Conservation (phyloP, 768 basidiomycete species). For the Scleroderma citrinum region DNA sequence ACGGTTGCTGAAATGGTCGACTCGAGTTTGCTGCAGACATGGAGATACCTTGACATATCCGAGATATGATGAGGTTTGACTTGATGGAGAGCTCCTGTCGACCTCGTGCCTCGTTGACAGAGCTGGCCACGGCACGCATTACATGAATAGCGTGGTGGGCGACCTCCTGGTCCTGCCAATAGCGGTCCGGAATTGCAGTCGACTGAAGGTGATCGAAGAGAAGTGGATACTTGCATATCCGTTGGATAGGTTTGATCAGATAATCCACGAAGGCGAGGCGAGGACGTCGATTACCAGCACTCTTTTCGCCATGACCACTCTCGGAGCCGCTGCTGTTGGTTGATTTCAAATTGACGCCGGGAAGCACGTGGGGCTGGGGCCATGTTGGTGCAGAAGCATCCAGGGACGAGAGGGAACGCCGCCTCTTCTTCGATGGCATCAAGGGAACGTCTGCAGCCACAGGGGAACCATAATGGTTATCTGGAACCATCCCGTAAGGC, state of each 20-base stretch:
- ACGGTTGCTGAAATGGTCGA: slow-evolving; percentile 27
- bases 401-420: slow-evolving; percentile 46
- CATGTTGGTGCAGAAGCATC: slow-evolving; percentile 37
- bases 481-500: slow-evolving; percentile 5
- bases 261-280: slow-evolving; percentile 76
- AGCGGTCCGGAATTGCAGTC: background rate
- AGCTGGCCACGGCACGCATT: slow-evolving; percentile 70
- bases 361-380: slow-evolving; percentile 30
- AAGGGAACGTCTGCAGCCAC: slow-evolving; percentile 6
- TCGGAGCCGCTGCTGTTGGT: slow-evolving; percentile 23
- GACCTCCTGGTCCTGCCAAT: slow-evolving; percentile 5
- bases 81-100: slow-evolving; percentile 59
- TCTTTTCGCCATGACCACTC: slow-evolving; percentile 25
- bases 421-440: slow-evolving; percentile 34
- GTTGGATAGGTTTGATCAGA: slow-evolving; percentile 94
- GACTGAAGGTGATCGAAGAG: slow-evolving; percentile 67
- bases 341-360: slow-evolving; percentile 29
- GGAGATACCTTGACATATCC: slow-evolving; percentile 44
- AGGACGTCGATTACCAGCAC: slow-evolving; percentile 22
- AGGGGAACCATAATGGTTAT: slow-evolving; percentile 2
- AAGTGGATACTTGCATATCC: slow-evolving; percentile 93
- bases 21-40: slow-evolving; percentile 17
- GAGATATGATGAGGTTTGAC: slow-evolving; percentile 61
- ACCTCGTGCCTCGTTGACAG: slow-evolving; percentile 78
- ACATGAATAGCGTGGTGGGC: slow-evolving; percentile 49